phyloP scores from a whole-genome alignment of 192 early-diverging fungal species.

The Polychytrium aggregatum region DNA sequence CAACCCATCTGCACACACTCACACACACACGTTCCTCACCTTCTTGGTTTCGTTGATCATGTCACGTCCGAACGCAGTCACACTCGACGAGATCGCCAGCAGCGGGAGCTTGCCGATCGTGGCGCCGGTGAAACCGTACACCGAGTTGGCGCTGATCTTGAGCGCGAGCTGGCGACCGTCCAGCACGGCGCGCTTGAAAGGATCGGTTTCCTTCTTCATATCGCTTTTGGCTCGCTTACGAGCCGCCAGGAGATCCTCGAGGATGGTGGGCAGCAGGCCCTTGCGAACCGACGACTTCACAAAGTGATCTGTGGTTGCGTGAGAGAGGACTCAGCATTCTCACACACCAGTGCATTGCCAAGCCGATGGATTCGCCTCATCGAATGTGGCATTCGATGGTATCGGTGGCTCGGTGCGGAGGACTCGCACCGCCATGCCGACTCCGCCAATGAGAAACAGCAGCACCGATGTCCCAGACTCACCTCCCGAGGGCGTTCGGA shows the following conservation, averaged over 20 bases:
- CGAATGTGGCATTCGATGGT: too few relatives aligned
- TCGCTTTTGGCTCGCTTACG: conserved; percentile 89
- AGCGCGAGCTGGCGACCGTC: conserved; percentile 94
- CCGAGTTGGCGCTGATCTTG: conserved; percentile 94
- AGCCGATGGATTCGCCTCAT: too few relatives aligned
- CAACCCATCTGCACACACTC: conserved; percentile 3
- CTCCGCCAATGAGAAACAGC: too few relatives aligned
- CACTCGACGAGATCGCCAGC: conserved; percentile 84
- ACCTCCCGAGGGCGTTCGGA: too few relatives aligned
- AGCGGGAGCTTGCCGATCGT: conserved; percentile 85
- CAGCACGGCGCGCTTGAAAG: conserved; percentile 85
- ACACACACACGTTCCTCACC: conserved; percentile 13
- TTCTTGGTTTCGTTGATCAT: conserved; percentile 90
- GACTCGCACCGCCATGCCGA: too few relatives aligned
- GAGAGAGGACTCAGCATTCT: not conserved
- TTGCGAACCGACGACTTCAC: conserved; percentile 59
- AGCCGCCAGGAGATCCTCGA: conserved; percentile 78
- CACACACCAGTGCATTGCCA: not conserved
- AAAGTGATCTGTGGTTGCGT: conserved; percentile 70
- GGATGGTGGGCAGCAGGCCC: conserved; percentile 78
- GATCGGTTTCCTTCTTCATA: conserved; percentile 93
- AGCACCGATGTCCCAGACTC: too few relatives aligned
- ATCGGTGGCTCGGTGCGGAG: too few relatives aligned
- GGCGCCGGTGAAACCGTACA: conserved; percentile 95
- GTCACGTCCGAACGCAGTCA: conserved; percentile 86